Evolutionary conservation across 2,329 filamentous ascomycete genomes (phyloP), one percentile per base, ranked within the genome.

Genomic region (Trichoderma koningiopsis): DNA sequence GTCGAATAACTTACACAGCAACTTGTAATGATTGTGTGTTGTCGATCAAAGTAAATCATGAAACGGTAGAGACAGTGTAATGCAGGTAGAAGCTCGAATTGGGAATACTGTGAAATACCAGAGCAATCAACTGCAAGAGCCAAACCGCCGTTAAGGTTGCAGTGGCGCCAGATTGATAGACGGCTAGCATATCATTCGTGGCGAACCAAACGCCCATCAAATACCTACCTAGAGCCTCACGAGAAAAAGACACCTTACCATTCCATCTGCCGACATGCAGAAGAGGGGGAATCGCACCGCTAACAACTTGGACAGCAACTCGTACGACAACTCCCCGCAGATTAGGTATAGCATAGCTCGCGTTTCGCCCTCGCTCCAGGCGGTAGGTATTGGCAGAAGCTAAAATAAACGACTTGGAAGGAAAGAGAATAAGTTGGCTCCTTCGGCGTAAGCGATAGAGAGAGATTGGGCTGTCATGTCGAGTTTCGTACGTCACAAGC

Each of bases 401-500:
- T 24, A 33, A 37, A 55, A 31, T 31, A 27, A 24, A 58, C 19
- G 13, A n/a, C 31, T 11, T 22, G 27, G 16, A 16, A 43, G 47
- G 37, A 22, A 57, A 22, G 56, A 55, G 31, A 43, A 5, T 29
- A n/a, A 53, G 6, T 37, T 33, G 14, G n/a, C 43, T 49, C 63
- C 37, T 66, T 66, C 53, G 63, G 63, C 37, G 63, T 58, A 43
- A 66, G 63, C 63, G 63, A 62, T 16, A 19, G 3, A 29, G 19
- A 43, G 40, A 43, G 40, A 43, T 43, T n/a, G 40, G 40, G 8
- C 40, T 19, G 6, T 8, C 24, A 16, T 57, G 53, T 57, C 52
- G 62, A 57, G 35, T 49, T 57, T n/a, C 14, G 29, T 65, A 66
- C 63, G 63, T 66, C 63, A 66, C 53, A 27, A 31, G 27, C 62